Evolutionary conservation across 2,329 filamentous ascomycete genomes (phyloP), one percentile per base, ranked within the genome.

Genomic region (Cyphellophora europaea): DNA sequence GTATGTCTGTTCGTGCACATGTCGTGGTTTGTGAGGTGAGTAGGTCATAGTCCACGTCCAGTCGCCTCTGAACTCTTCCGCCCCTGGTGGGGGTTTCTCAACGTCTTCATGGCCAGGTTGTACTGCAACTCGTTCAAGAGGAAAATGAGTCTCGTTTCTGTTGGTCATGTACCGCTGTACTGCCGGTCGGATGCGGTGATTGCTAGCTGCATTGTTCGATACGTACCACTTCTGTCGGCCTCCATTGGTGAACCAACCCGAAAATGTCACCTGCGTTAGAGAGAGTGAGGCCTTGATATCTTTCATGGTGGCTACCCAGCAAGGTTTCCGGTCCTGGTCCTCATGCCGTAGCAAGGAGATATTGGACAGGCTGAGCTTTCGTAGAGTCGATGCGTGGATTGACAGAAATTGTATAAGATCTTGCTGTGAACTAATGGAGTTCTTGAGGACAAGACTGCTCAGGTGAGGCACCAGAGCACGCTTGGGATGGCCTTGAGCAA

Each of bases 151-250:
- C 21, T 29, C 27, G 29, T 38, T 16, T 44, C 41, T 11, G n/a
- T n/a, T n/a, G 15, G 38, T 17, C n/a, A 46, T 38, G 29, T 41
- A 46, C 14, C 30, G 37, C 30, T 46, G 41, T 19, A 46, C 39
- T 25, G 35, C 35, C 12, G 43, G 36, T 19, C 43, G 43, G 17
- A 46, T 21, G 19, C 43, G 30, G 8, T 36, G 29, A 5, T 11
- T 12, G 17, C 38, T 30, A 11, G 38, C 36, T 18, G 19, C 32
- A 27, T 46, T 41, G n/a, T 42, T 42, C 15, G 41, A 32, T 21
- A 46, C 43, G 21, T 41, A 46, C 43, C 43, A 46, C 21, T 42
- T 38, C 35, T 46, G 43, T 23, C 43, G 38, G 11, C 43, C 43
- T 19, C 43, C 43, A 19, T 46, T 46, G 19, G 29, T 46, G 35